Percentiles rank a stretch among this genome's conserved stretches.
phyloP scores from a whole-genome alignment of 2,329 filamentous ascomycete species.

The Ceratocystis lukuohia region DNA sequence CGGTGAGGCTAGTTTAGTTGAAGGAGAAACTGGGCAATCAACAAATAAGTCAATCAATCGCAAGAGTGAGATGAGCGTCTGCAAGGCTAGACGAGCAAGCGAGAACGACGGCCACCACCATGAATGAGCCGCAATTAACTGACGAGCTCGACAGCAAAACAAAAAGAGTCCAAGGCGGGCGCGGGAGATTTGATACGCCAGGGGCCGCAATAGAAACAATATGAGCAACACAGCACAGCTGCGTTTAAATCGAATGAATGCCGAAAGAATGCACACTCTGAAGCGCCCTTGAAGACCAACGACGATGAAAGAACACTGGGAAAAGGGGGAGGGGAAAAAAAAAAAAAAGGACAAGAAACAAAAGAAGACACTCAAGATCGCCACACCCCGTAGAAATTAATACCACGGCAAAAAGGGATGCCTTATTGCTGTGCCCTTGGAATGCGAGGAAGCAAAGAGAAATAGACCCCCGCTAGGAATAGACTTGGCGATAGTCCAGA shows the following conservation, averaged over 20 bases:
- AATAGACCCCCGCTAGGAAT: background rate
- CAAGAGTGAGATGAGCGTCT: slow-evolving; percentile 4
- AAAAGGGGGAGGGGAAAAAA: background rate
- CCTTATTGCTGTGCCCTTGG: background rate
- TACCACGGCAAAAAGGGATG: slow-evolving; percentile 6
- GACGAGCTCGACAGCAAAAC: background rate
- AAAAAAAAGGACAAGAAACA: background rate
- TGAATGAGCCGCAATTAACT: background rate
- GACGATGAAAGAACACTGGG: background rate
- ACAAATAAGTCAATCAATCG: background rate
- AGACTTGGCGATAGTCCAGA: background rate
- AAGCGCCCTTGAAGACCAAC: background rate
- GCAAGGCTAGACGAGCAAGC: background rate
- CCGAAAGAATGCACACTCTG: background rate
- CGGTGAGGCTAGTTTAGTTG: background rate
- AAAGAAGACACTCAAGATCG: background rate
- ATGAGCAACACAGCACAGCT: slow-evolving; percentile 3
- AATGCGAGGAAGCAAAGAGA: background rate
- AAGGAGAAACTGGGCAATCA: background rate
- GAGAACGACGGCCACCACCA: background rate
- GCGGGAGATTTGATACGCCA: background rate
- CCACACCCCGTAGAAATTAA: background rate
- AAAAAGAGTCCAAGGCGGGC: background rate
- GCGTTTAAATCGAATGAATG: background rate
- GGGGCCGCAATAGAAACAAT: background rate